These are phyloP conservation scores for Azolla pinnata DNA, from an alignment of 75 land plant species.

Conservation along the genomic window DNA sequence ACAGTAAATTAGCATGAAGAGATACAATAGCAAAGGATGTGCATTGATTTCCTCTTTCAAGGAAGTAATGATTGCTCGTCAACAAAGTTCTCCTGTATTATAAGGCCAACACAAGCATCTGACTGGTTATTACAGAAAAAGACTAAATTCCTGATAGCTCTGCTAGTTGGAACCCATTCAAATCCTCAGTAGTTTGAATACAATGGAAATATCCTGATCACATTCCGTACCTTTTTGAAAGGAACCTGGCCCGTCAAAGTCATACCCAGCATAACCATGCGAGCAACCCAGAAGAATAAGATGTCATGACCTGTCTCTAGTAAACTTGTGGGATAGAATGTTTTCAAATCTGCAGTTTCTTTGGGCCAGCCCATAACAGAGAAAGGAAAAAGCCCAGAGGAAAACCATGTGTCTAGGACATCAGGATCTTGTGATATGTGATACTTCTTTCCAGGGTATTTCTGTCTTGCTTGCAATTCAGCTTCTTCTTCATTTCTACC, in stretches of 20 bases:
- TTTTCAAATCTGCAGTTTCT: constrained; percentile 50
- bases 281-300: constrained; percentile 97
- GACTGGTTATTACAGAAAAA: background rate
- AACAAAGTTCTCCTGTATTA: too few species aligned
- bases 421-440: constrained; percentile 75
- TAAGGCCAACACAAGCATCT: too few species aligned
- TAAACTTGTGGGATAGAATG: constrained; percentile 81
- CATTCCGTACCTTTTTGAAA: constrained; percentile 84
- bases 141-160: too few species aligned
- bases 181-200: too few species aligned
- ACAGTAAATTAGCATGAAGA: background rate
- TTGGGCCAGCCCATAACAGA: constrained; percentile 95
- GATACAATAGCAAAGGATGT: too few species aligned
- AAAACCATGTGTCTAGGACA: constrained; percentile 98
- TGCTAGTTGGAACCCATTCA: too few species aligned
- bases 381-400: constrained; percentile 89
- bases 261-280: constrained; percentile 97
- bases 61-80: too few species aligned
- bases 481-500: constrained; percentile 77
- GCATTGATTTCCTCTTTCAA: too few species aligned
- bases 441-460: constrained; percentile 50
- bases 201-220: too few species aligned
- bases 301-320: constrained; percentile 99
- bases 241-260: constrained; percentile 73
- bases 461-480: constrained; percentile 28